These are phyloP conservation scores for Lasiosphaeria hispida DNA, from an alignment of 495 filamentous ascomycete genomes.

Conservation along the genomic window DNA sequence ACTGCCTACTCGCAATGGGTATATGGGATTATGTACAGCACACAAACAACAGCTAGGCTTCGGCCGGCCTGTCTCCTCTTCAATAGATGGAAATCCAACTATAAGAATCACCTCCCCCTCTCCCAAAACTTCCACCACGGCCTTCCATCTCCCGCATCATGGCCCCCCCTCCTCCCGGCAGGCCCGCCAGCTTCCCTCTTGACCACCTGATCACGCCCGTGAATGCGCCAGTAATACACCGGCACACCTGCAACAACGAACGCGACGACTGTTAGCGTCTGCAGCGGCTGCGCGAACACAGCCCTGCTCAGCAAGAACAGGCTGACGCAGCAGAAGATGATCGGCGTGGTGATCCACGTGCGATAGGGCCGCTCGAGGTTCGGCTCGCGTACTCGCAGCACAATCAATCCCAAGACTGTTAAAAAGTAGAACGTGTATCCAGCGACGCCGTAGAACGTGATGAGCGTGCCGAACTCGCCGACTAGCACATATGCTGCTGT, in stretches of 20 bases:
- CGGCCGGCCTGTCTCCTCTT: background rate
- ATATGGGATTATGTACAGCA: conserved; percentile 6
- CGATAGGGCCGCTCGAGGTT: conserved; percentile 83
- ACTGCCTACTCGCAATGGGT: background rate
- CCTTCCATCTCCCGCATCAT: conserved; percentile 5
- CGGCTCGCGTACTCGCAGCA: conserved; percentile 86
- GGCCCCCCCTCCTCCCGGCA: no score
- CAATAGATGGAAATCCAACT: background rate
- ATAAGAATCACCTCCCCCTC: conserved; percentile 25
- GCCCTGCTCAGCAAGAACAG: conserved; percentile 85
- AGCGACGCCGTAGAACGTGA: conserved; percentile 96
- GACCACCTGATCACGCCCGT: conserved; percentile 46
- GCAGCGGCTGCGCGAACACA: conserved; percentile 83
- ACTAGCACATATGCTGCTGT: conserved; percentile 74
- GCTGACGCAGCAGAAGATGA: conserved; percentile 97
- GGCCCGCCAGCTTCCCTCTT: conserved; percentile 32
- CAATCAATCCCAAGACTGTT: conserved; percentile 88
- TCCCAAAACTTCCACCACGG: conserved; percentile 49
- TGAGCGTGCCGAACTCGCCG: conserved; percentile 85
- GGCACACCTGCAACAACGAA: conserved; percentile 83
- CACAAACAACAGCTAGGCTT: background rate
- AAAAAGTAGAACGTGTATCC: conserved; percentile 97
- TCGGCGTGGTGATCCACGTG: conserved; percentile 95
- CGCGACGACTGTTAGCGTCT: conserved; percentile 78
- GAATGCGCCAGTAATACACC: conserved; percentile 83